Evolutionary conservation across 148 eudicot species (phyloP), one percentile per base, ranked within the genome.

Genomic region (Rheum nobile): DNA sequence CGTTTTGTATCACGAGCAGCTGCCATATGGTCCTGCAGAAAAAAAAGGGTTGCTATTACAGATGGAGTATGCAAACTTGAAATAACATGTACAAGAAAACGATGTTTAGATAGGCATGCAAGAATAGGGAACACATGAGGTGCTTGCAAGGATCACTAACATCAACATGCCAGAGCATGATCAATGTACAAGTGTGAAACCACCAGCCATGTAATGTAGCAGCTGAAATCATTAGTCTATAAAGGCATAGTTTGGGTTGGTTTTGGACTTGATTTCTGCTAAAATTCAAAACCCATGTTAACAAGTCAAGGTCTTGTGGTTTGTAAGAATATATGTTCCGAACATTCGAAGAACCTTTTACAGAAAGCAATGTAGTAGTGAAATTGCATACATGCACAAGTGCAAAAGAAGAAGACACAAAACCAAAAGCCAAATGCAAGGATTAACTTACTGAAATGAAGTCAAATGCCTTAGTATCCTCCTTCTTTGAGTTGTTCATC

Each of bases 401-500:
- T 46, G 14, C 69, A 26, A 37, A 38, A 17, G 24, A n/a, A 69
- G 42, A 17, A 10, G 16, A 14, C 41, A 31, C 34, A 77, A 14
- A 72, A 14, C 37, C 0, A 41, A 37, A 54, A 52, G 22, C 47
- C 8, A 41, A 22, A 71, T 24, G 16, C 8, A 39, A 9, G 3
- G 22, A 31, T 65, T 14, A 32, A 76, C 90, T 88, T 85, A 94
- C 98, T 73, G 96, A 89, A 81, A 94, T 91, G 76, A 94, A 94
- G 84, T 94, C 98, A 83, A 94, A 94, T 32, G 97, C 97, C 85
- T 80, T 94, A 14, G 88, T 84, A 0, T 94, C 98, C 81, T 91
- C 97, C 80, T 86, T 90, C 83, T 85, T 86, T 7, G 97, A 84
- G 79, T 80, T 77, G 70, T 84, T 91, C 85, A 88, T 81, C 43